These are phyloP conservation scores for Hygrocybe coccinea DNA, from an alignment of 768 basidiomycete species.

Conservation along the genomic window DNA sequence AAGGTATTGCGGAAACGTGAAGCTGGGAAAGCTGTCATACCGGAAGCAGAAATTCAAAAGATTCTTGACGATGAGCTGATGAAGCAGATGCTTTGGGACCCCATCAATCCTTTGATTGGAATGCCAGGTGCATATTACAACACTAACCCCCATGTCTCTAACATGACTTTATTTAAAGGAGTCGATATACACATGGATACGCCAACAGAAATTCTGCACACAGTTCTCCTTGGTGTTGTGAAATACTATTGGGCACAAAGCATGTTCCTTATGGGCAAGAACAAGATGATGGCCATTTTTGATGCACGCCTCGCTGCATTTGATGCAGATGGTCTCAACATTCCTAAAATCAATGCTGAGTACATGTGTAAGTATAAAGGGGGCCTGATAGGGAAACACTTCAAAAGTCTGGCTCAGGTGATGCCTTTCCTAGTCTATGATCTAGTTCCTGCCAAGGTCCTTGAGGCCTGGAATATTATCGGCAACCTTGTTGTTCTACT, in stretches of 20 bases:
- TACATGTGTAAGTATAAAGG: conserved; percentile 32
- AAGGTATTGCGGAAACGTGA: not conserved
- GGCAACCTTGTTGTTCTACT: conserved; percentile 21
- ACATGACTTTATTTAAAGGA: conserved; percentile 7
- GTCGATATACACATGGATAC: conserved; percentile 30
- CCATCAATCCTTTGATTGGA: conserved; percentile 8
- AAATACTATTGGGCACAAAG: conserved; percentile 31
- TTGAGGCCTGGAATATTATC: conserved; percentile 22
- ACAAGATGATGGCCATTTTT: conserved; percentile 16
- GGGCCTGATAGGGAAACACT: conserved; percentile 27
- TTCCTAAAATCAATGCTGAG: conserved; percentile 21
- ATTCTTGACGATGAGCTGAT: conserved; percentile 1
- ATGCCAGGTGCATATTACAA: conserved; percentile 1
- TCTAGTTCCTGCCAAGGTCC: conserved; percentile 17
- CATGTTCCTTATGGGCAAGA: conserved; percentile 23
- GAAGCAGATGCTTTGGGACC: not conserved
- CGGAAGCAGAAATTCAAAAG: not conserved
- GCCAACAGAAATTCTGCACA: conserved; percentile 32
- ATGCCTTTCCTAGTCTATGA: conserved; percentile 27
- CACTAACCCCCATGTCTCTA: not conserved
- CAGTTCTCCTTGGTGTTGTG: conserved; percentile 29
- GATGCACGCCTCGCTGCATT: conserved; percentile 23
- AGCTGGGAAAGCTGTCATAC: not conserved
- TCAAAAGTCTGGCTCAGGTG: conserved; percentile 26
- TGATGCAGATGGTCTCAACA: conserved; percentile 21